These are phyloP conservation scores for Backusella luteola DNA, from an alignment of 192 early-diverging fungal species.

Conservation along the genomic window DNA sequence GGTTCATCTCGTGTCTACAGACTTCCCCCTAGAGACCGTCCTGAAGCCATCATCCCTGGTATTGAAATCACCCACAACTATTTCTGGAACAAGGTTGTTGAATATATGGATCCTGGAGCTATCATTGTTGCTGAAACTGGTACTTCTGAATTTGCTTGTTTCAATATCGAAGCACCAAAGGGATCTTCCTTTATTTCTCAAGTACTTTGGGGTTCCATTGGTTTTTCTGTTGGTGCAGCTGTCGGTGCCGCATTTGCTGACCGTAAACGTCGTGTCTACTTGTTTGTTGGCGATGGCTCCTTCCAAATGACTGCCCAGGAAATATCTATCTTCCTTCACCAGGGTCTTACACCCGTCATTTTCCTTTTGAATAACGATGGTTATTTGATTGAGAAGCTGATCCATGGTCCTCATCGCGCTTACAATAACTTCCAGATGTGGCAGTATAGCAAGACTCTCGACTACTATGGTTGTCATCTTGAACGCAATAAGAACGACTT, in stretches of 20 bases:
- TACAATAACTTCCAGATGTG: conserved; percentile 51
- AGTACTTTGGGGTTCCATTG: conserved; percentile 33
- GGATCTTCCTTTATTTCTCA: conserved; percentile 40
- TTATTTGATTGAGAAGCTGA: conserved; percentile 47
- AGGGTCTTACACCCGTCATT: conserved; percentile 48
- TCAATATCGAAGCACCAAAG: conserved; percentile 35
- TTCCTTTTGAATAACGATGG: conserved; percentile 52
- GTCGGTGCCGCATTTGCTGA: conserved; percentile 45
- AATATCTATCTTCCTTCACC: conserved; percentile 45
- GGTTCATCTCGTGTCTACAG: not conserved
- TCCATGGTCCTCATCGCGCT: conserved; percentile 40
- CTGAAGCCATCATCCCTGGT: not conserved
- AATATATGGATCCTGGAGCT: conserved; percentile 25
- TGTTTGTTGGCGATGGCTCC: conserved; percentile 51
- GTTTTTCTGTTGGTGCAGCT: conserved; percentile 38
- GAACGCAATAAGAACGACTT: conserved; percentile 20
- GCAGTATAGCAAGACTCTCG: conserved; percentile 43
- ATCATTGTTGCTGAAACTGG: conserved; percentile 48
- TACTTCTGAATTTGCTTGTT: conserved; percentile 40
- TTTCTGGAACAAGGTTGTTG: conserved; percentile 40
- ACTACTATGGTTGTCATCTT: conserved; percentile 39
- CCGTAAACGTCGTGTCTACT: conserved; percentile 34
- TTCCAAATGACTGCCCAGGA: conserved; percentile 51
- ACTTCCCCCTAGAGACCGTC: not conserved
- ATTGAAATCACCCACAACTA: conserved; percentile 38